Percentiles rank a stretch among this genome's conserved stretches.
These are phyloP conservation scores for Boletus subluridellus DNA, from an alignment of 1,284 basidiomycete species.

Conservation along the genomic window DNA sequence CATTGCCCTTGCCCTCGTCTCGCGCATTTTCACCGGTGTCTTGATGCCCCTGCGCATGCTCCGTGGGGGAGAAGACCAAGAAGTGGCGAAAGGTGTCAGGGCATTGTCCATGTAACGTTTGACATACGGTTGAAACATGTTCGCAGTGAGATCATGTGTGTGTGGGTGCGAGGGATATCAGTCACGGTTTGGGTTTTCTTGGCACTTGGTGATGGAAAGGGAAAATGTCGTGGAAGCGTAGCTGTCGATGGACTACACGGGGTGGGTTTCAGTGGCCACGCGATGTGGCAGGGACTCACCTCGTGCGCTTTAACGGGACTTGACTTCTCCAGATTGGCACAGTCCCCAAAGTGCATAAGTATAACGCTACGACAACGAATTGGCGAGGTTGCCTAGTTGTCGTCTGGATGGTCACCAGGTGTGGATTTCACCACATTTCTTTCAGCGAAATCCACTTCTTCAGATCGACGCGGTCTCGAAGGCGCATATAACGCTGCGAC, in stretches of 20 bases:
- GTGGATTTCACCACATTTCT: no score
- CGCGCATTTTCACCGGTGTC: neutral
- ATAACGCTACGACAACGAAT: no score
- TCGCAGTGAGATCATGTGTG: constrained; percentile 58
- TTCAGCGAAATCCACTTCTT: no score
- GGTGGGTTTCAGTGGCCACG: neutral
- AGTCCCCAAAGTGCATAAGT: no score
- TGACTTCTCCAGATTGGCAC: no score
- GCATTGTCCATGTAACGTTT: constrained; percentile 71
- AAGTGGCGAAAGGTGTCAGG: constrained; percentile 9
- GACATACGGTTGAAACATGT: constrained; percentile 68
- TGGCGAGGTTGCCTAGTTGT: no score
- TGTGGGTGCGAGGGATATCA: constrained; percentile 58
- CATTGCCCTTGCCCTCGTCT: no score
- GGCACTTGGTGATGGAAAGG: constrained; percentile 1
- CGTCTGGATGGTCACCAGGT: no score
- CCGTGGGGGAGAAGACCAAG: constrained; percentile 2
- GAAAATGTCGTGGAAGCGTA: neutral
- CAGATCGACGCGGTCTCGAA: no score
- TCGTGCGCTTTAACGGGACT: constrained; percentile 16
- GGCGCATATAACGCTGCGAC: no score
- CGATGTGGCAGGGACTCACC: constrained; percentile 4
- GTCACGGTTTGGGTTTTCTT: constrained; percentile 49
- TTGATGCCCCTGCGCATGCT: neutral
- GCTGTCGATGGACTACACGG: neutral